Base-by-base conservation (phyloP, 768 basidiomycete genomes). In the Hygrophoropsis aurantiaca region DNA sequence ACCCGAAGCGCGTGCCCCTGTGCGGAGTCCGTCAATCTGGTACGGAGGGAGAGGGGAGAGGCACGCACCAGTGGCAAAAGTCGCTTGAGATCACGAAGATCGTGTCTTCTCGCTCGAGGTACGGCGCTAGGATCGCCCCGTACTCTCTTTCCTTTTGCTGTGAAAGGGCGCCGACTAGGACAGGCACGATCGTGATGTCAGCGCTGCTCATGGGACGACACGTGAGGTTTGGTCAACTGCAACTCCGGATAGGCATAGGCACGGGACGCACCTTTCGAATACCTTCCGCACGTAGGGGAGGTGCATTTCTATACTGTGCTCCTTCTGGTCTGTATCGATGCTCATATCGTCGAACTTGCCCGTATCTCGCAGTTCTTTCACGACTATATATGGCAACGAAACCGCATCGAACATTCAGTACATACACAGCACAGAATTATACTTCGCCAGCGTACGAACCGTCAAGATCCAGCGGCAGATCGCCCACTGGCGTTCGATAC, bases 241-340 rank as follows among this genome's bases (percentile, higher is more conserved):
- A 58, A 27, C 26, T 19, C 36, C 11, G 21, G 16, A 11, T 19
- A 25, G n/a, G 21, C 27, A 26, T 5, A 16, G 26, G 18, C 19
- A 5, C 1, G 11, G 2, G 26, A 60, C 72, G 53, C 59, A 92
- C 91, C 82, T 82, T 65, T 89, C 76, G 50, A 95, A 97, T 10
- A 86, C 69, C 64, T 91, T 91, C 41, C 88, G 80, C 34, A 97
- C 72, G 64, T 91, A 94, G 5, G 95, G 94, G 15, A 98, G 77
- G 58, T 98, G 94, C 91, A 99, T 94, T 71, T 99, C 97, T 45
- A 99, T 82, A 60, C 91, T 94, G 64, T 99, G 97, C 59, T 99
- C 97, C 23, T 86, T 90, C 66, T 94, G 93, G 60, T 99, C 97
- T 2, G 82, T 82, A 2, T 69, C 57, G 2, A 75, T 54, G 15